Base-by-base conservation (phyloP, 2,329 filamentous ascomycete species). In the Talaromyces sp. region DNA sequence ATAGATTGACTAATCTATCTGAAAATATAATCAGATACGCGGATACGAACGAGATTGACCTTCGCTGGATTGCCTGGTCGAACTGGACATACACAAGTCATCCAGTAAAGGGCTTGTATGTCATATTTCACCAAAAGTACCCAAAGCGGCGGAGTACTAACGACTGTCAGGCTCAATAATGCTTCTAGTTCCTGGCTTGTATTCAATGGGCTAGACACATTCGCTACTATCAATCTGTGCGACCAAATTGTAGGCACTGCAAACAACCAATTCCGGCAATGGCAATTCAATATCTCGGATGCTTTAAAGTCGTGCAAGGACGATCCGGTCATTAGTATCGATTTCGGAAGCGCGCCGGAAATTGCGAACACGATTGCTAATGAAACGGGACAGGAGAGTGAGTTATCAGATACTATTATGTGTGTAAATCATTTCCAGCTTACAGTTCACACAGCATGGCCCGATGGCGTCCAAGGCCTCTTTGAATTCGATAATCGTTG, bases 121-220 rank as follows among this genome's bases (percentile, higher is more conserved):
- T 71, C 35, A 16, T n/a, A 1, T 40, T n/a, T 35, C 48, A 21
- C 18, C 21, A 44, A 7, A 44, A n/a, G n/a, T n/a, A 23, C 16
- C 9, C 0, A 35, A 14, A 35, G 31, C 1, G 21, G 6, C 11
- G 2, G 14, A n/a, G n/a, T 16, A 57, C 5, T 42, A n/a, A 42
- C 4, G 3, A 14, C 4, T 1, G 2, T 35, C 48, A 72, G 74
- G 14, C 66, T 64, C 4, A 70, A 66, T 3, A 73, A 78, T 37
- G 70, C 70, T 1, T 68, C 70, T 6, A 76, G 73, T 7, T 84
- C 81, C 2, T 87, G 81, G 77, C 78, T 88, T 1, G 75, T 86
- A 0, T 88, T 88, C 73, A 81, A 88, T 62, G 85, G 85, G 6
- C 76, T 88, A 1, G 85, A 88, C 66, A 88, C 85, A 0, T 87